These are phyloP conservation scores for Pouteria glomerata DNA, from an alignment of 148 eudicot species.

Conservation along the genomic window DNA sequence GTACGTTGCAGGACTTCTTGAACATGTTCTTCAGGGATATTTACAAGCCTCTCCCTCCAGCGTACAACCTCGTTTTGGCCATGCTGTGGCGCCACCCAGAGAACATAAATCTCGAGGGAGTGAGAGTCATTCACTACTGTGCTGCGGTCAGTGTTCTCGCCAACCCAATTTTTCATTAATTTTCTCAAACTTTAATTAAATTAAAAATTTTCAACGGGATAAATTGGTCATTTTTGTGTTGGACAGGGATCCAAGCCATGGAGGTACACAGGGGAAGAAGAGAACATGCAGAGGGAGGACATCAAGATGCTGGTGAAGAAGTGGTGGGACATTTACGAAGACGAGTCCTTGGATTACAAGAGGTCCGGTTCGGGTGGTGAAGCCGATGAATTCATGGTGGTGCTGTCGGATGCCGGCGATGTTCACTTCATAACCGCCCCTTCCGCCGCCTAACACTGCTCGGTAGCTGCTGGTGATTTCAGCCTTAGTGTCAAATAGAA, in stretches of 20 bases:
- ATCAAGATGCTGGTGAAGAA: constrained; percentile 24
- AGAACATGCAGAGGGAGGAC: constrained; percentile 29
- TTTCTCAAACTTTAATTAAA: no score
- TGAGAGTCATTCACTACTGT: no score
- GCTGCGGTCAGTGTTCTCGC: no score
- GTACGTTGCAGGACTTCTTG: constrained; percentile 31
- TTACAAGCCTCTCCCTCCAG: constrained; percentile 21
- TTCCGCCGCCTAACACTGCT: constrained; percentile 19
- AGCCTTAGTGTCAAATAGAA: no score
- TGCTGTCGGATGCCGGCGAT: constrained; percentile 9
- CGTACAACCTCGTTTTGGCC: constrained; percentile 25
- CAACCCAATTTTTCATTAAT: no score
- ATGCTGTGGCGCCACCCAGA: no score
- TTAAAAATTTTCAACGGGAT: no score
- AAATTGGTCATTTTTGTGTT: no score
- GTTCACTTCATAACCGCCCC: constrained; percentile 14
- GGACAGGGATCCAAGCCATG: constrained; percentile 30
- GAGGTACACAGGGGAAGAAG: constrained; percentile 28
- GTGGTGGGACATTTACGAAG: constrained; percentile 27
- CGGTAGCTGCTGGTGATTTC: no score
- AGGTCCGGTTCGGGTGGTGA: background rate
- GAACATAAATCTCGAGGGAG: constrained; percentile 20
- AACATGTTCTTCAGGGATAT: constrained; percentile 26
- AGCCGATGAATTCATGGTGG: constrained; percentile 6
- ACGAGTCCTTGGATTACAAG: constrained; percentile 18